Conservation (phyloP, 495 filamentous ascomycete genomes). For the Penicillium ochrochloron region DNA sequence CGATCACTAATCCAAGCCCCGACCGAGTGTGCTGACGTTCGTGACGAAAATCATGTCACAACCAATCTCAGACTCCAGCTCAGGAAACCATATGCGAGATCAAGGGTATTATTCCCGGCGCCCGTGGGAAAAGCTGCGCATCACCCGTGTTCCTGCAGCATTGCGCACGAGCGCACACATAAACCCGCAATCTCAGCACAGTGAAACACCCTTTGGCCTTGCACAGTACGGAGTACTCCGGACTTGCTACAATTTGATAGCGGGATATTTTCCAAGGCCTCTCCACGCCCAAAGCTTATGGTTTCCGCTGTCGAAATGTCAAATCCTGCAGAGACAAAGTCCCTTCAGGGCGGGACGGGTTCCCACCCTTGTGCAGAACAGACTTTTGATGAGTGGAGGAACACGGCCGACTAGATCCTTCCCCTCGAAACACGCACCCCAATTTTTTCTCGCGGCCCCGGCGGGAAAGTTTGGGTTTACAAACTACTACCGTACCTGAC, state of each 20-base stretch:
- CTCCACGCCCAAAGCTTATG: slow-evolving; percentile 9
- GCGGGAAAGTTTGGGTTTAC: slow-evolving; percentile 13
- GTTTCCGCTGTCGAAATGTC: slow-evolving; percentile 6
- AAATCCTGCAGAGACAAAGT: slow-evolving; percentile 12
- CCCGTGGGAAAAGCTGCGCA: not conserved
- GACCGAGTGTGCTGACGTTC: slow-evolving; percentile 11
- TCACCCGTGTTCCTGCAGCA: slow-evolving; percentile 19
- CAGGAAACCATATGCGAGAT: slow-evolving; percentile 1
- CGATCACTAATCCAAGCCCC: slow-evolving; percentile 16
- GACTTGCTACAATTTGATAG: not conserved
- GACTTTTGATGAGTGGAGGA: not conserved
- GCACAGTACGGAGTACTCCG: too few species aligned
- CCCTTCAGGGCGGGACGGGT: slow-evolving; percentile 8
- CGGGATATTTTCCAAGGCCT: slow-evolving; percentile 3
- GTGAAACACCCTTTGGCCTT: too few species aligned
- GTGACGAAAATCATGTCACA: slow-evolving; percentile 2
- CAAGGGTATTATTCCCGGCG: slow-evolving; percentile 1
- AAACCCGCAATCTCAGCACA: not conserved
- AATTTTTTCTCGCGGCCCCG: slow-evolving; percentile 9
- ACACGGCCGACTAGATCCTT: not conserved
- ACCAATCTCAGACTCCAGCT: slow-evolving; percentile 14
- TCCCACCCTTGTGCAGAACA: slow-evolving; percentile 21
- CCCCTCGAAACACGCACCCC: not conserved
- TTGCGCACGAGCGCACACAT: slow-evolving; percentile 2
- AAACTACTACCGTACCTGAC: not conserved